phyloP scores from a whole-genome alignment of 1,139 yeast genomes.

The Saccharomyces hybrid region DNA sequence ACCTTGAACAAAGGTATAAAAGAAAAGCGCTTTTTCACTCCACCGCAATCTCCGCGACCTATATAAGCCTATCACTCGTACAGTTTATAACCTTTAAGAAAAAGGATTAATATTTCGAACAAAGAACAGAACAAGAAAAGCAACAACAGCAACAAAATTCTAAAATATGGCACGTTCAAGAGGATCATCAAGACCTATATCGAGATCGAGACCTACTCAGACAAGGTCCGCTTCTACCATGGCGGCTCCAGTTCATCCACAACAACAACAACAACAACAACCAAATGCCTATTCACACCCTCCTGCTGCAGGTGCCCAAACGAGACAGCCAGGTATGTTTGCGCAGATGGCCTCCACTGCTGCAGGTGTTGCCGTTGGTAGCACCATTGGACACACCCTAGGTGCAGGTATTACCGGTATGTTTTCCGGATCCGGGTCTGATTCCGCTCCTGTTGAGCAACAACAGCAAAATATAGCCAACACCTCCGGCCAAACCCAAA shows the following conservation, averaged over 20 bases:
- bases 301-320: constrained; percentile 38
- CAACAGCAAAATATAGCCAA: constrained; percentile 38
- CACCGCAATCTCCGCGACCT: neutral
- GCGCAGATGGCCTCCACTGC: constrained; percentile 98
- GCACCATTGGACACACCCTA: constrained; percentile 91
- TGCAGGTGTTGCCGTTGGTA: constrained; percentile 99
- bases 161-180: constrained; percentile 47
- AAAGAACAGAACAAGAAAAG: neutral
- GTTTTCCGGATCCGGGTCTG: constrained; percentile 74
- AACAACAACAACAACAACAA: constrained; percentile 23
- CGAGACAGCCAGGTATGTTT: constrained; percentile 80
- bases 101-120: neutral
- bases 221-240: constrained; percentile 71
- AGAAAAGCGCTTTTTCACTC: neutral
- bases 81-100: neutral
- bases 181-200: constrained; percentile 38
- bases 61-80: neutral
- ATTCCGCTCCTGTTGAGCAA: constrained; percentile 41
- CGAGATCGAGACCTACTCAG: constrained; percentile 44
- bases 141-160: neutral
- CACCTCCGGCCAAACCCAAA: constrained; percentile 32
- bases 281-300: constrained; percentile 32
- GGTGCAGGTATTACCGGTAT: constrained; percentile 89
- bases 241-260: constrained; percentile 43
- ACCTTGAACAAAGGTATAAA: neutral